Evolutionary conservation across 257 asterid species (phyloP).

Genomic region (Solanum arcanum): DNA sequence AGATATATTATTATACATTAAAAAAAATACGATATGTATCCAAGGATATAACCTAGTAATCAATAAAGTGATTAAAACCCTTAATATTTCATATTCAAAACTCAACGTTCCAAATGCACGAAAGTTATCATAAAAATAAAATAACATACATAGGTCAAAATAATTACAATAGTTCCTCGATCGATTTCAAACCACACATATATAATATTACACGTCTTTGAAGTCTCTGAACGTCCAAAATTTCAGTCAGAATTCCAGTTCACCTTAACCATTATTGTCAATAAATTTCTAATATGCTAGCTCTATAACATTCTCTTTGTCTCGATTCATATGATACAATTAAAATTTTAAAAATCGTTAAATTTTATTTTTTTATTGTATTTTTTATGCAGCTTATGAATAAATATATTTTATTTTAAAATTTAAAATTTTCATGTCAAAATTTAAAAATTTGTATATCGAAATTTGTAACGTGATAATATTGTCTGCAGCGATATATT

Average conservation of each 20-base stretch:
- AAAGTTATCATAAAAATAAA: no score
- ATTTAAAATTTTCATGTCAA: fast-evolving
- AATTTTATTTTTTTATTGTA: fast-evolving
- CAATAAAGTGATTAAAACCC: fast-evolving
- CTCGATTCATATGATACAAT: no score
- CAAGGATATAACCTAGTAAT: fast-evolving
- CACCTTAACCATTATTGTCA: neutral
- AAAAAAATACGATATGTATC: neutral
- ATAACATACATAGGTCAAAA: neutral
- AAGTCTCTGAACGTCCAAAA: neutral
- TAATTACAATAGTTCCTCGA: neutral
- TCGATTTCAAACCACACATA: neutral
- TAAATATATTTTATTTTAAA: no score
- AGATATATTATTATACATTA: fast-evolving
- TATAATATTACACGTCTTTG: neutral
- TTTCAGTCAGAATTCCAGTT: neutral
- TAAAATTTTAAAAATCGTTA: no score
- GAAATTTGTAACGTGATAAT: no score
- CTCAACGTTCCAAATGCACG: fast-evolving
- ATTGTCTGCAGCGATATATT: neutral
- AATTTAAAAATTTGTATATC: no score
- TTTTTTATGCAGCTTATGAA: neutral
- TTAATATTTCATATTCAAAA: neutral
- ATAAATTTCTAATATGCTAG: neutral
- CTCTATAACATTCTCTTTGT: neutral